Evolutionary conservation across 179 eudicot species (phyloP), one percentile per base, ranked within the genome.

Genomic region (Pouteria campechiana): DNA sequence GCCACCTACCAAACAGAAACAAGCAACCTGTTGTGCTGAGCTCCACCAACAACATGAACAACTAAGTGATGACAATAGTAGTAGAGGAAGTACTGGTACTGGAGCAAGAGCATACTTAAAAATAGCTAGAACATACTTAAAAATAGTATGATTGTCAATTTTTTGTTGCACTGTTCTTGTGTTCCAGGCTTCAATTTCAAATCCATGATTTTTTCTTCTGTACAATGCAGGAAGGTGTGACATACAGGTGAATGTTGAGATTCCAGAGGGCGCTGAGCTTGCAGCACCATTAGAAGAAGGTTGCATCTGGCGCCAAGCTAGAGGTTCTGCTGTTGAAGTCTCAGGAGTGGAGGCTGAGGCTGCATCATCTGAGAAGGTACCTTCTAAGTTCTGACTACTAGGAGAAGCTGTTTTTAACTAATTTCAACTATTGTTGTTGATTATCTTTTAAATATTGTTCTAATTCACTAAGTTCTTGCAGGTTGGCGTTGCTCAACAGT

Each of bases 301-400:
- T 52, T 83, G 77, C 67, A 63, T 87, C 55, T 87, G 96, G 94
- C 75, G 85, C 57, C 99, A 82, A 44, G 69, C 74, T 28, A 76
- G 96, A 68, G 99, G 99, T 32, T 69, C 94, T 44, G 93, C 88
- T 46, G 52, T 64, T 56, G 96, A 70, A 58, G 54, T 76, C 27
- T 67, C 70, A 9, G 79, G 74, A 46, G 54, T 55, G 41, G 74
- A 77, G 46, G 57, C 53, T 42, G 57, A 28, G 40, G 69, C 42
- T 37, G 67, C 60, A 41, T 58, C 77, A 15, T 17, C 59, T 2
- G 75, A 82, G 45, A 79, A 80, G 93, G 99, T 82, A 9, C 50
- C 16, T 17, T 10, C 5, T n/a, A n/a, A n/a, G n/a, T n/a, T n/a
- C n/a, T n/a, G n/a, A n/a, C n/a, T n/a, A 15, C 8, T 16, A 9